phyloP scores from a whole-genome alignment of 176 grass and related monocot species.

The Carex littledalei region DNA sequence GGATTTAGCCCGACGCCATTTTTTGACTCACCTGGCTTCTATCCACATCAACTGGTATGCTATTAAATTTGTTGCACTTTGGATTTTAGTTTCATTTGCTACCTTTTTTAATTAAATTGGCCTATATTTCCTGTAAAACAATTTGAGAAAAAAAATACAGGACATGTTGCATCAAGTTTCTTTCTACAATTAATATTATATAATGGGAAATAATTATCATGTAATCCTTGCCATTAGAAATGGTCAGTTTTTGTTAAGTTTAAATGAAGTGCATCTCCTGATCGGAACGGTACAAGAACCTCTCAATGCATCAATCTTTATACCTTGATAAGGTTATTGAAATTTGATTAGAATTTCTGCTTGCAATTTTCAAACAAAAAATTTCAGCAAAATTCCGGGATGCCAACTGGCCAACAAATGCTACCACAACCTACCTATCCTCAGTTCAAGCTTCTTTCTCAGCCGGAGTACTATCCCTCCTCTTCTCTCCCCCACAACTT shows the following conservation, averaged over 20 bases:
- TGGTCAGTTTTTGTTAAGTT: background rate
- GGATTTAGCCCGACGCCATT: constrained; percentile 66
- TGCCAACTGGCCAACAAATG: constrained; percentile 50
- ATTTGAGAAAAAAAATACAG: background rate
- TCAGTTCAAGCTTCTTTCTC: constrained; percentile 56
- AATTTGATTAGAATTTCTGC: constrained; percentile 4
- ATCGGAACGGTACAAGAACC: background rate
- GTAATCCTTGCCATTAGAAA: background rate
- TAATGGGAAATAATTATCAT: constrained; percentile 2
- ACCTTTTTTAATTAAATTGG: background rate
- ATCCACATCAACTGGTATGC: constrained; percentile 62
- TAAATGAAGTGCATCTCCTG: background rate
- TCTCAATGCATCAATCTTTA: constrained; percentile 9
- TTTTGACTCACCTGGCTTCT: constrained; percentile 67
- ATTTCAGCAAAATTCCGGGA: constrained; percentile 64
- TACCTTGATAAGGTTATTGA: background rate
- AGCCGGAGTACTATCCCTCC: constrained; percentile 40
- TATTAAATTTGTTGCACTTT: background rate
- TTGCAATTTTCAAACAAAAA: background rate
- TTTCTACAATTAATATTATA: background rate
- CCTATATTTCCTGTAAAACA: background rate
- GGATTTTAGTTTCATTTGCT: background rate
- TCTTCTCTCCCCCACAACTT: constrained; percentile 45
- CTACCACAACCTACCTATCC: constrained; percentile 62
- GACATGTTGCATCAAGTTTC: background rate